Conservation (phyloP, 2,329 filamentous ascomycete species). For the Colletotrichum cereale region DNA sequence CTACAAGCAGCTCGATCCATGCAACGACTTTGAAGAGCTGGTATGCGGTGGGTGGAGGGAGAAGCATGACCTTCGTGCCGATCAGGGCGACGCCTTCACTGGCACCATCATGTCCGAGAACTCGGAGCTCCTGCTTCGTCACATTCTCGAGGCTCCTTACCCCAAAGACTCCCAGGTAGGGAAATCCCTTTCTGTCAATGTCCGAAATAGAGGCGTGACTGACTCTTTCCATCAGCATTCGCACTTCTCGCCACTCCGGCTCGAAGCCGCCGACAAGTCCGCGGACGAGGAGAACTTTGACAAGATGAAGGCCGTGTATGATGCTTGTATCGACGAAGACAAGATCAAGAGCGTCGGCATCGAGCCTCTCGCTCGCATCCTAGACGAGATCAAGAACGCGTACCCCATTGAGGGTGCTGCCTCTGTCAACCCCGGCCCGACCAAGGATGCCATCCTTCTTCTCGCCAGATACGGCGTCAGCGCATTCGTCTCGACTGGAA, state of each 20-base stretch:
- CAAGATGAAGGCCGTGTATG: conserved; percentile 73
- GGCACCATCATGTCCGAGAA: conserved; percentile 72
- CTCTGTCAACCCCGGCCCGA: conserved; percentile 44
- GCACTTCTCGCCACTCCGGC: conserved; percentile 59
- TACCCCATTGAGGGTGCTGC: conserved; percentile 44
- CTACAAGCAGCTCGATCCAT: conserved; percentile 74
- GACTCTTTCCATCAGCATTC: conserved; percentile 56
- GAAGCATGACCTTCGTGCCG: conserved; percentile 73
- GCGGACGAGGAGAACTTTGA: conserved; percentile 73
- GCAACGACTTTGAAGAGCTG: conserved; percentile 75
- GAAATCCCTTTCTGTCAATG: conserved; percentile 37
- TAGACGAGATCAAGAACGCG: conserved; percentile 54
- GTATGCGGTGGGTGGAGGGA: conserved; percentile 77
- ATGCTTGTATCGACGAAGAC: conserved; percentile 74
- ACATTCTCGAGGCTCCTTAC: conserved; percentile 72
- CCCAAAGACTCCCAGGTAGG: conserved; percentile 54
- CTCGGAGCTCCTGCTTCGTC: conserved; percentile 68
- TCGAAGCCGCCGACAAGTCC: conserved; percentile 52
- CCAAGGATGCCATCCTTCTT: conserved; percentile 59
- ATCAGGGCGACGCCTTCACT: conserved; percentile 72
- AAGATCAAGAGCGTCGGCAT: conserved; percentile 67
- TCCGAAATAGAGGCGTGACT: conserved; percentile 28
- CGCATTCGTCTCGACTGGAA: conserved; percentile 52
- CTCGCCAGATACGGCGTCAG: conserved; percentile 60
- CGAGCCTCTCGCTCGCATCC: conserved; percentile 66